A percentile compares a stretch with the other conserved stretches of the same genome.
These are phyloP conservation scores for Penstemon eatonii DNA, from an alignment of 257 asterid species.

Conservation along the genomic window DNA sequence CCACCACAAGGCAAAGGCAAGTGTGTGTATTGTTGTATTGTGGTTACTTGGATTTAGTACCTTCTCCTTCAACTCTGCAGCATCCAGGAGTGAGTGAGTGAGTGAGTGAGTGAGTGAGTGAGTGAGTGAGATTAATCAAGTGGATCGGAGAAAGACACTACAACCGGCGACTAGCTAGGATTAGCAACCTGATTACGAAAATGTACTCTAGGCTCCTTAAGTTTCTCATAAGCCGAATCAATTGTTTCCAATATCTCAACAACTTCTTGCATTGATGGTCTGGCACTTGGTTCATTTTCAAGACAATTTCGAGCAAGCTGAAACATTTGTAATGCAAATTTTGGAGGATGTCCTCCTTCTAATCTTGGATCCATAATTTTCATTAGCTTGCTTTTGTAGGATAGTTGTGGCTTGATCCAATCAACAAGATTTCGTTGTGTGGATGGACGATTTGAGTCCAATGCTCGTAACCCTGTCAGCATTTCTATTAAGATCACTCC, in stretches of 20 bases:
- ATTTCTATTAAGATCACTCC: conserved; percentile 57
- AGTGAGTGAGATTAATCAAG: too few relatives aligned
- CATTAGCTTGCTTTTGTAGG: conserved; percentile 52
- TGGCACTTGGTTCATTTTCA: conserved; percentile 46
- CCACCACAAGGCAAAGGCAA: too few relatives aligned
- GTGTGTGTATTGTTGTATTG: too few relatives aligned
- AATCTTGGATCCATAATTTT: conserved; percentile 45
- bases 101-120: too few relatives aligned
- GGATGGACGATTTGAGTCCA: conserved; percentile 45
- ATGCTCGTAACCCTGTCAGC: conserved; percentile 53
- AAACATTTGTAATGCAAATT: conserved; percentile 42
- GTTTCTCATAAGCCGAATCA: conserved; percentile 36
- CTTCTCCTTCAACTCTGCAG: too few relatives aligned
- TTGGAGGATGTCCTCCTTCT: conserved; percentile 45
- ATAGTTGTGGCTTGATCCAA: conserved; percentile 55
- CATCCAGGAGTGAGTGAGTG: too few relatives aligned
- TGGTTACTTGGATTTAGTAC: too few relatives aligned
- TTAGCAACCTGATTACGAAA: conserved; percentile 22
- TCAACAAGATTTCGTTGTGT: conserved; percentile 41
- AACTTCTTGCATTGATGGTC: conserved; percentile 56
- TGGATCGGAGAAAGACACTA: too few relatives aligned
- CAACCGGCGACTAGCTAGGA: not conserved
- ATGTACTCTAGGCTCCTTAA: conserved; percentile 31
- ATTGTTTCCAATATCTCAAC: conserved; percentile 44
- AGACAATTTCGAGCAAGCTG: conserved; percentile 50